Conservation (phyloP, 2,329 filamentous ascomycete species). For the Fonsecaea pedrosoi region DNA sequence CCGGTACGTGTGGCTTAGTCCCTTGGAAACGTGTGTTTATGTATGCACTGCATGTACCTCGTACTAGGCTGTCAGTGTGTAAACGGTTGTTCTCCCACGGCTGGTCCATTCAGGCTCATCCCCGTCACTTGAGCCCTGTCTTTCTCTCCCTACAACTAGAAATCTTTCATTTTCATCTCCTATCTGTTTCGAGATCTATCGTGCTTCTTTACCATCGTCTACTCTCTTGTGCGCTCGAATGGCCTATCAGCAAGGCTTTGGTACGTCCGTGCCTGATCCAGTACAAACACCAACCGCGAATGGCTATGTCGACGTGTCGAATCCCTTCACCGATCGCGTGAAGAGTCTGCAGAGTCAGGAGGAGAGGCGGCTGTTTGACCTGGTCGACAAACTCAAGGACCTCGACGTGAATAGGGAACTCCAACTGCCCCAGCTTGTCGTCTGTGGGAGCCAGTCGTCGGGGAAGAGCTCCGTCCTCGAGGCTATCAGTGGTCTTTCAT, state of each 20-base stretch:
- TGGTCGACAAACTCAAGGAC: slow-evolving; percentile 41
- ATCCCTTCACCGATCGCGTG: slow-evolving; percentile 6
- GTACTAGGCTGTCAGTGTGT: not conserved
- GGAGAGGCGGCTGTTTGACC: slow-evolving; percentile 17
- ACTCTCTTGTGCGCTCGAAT: not conserved
- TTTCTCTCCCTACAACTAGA: not conserved
- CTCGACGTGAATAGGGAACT: slow-evolving; percentile 51
- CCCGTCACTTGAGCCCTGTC: not conserved
- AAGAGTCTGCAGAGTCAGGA: slow-evolving; percentile 14
- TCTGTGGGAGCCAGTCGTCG: slow-evolving; percentile 69
- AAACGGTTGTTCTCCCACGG: not conserved
- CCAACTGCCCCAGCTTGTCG: slow-evolving; percentile 66
- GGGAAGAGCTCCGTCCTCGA: slow-evolving; percentile 69
- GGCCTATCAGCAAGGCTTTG: slow-evolving; percentile 12
- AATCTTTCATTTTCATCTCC: not conserved
- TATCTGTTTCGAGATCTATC: not conserved
- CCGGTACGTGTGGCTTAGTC: not conserved
- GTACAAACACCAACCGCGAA: slow-evolving; percentile 11
- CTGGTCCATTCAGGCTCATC: not conserved
- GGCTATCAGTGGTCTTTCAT: slow-evolving; percentile 67
- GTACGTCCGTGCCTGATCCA: slow-evolving; percentile 1
- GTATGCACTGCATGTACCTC: too few relatives aligned
- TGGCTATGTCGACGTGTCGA: slow-evolving; percentile 16
- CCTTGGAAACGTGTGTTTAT: not conserved
- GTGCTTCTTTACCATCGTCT: not conserved